These are phyloP conservation scores for Scolecobasidium constrictum DNA, from an alignment of 2,329 filamentous ascomycete genomes.

Conservation along the genomic window DNA sequence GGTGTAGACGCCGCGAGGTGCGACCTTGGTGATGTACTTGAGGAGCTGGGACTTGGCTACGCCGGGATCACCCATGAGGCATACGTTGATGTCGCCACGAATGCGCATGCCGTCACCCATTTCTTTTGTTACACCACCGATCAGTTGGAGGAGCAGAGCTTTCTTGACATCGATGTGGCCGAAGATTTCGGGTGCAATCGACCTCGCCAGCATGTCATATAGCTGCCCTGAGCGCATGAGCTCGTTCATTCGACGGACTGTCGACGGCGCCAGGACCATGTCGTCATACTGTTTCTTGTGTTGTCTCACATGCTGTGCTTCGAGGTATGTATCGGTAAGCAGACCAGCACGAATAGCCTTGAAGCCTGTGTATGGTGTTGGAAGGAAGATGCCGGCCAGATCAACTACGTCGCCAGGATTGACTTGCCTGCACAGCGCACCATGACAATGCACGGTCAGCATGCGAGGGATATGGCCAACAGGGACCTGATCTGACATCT, in stretches of 20 bases:
- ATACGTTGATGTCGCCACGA: constrained; percentile 97
- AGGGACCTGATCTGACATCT: constrained; percentile 97
- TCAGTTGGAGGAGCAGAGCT: constrained; percentile 84
- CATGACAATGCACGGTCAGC: constrained; percentile 81
- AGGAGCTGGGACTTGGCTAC: constrained; percentile 97
- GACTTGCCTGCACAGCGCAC: constrained; percentile 72
- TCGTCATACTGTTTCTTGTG: constrained; percentile 98
- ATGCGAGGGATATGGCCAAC: constrained; percentile 94
- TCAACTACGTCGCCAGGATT: constrained; percentile 94
- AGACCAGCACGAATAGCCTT: constrained; percentile 91
- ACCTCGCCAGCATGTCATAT: constrained; percentile 90
- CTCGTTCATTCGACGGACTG: constrained; percentile 75
- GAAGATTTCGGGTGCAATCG: constrained; percentile 94
- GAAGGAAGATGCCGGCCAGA: constrained; percentile 88
- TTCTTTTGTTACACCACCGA: constrained; percentile 91
- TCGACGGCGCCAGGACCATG: constrained; percentile 69
- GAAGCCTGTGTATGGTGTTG: constrained; percentile 98
- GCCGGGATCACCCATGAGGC: constrained; percentile 98
- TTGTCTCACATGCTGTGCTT: constrained; percentile 85
- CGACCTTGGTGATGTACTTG: constrained; percentile 97
- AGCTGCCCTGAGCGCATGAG: constrained; percentile 79
- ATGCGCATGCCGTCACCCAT: constrained; percentile 99
- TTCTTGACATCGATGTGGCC: constrained; percentile 98
- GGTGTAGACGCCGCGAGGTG: constrained; percentile 80
- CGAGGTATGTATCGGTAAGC: constrained; percentile 93